These are phyloP conservation scores for Ascochyta pisi DNA, from an alignment of 2,329 filamentous ascomycete species.

Conservation along the genomic window DNA sequence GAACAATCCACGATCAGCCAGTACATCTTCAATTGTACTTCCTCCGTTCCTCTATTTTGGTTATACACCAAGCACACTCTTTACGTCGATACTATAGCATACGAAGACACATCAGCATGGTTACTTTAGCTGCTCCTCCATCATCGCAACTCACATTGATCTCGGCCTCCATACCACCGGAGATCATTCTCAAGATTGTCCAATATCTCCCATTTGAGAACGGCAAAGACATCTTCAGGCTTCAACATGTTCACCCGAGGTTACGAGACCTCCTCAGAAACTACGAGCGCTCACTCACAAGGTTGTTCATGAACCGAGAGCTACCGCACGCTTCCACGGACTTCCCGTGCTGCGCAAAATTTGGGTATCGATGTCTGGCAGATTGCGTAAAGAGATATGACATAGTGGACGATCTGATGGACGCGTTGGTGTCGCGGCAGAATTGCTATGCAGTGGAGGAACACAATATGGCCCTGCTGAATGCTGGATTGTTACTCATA, in stretches of 20 bases:
- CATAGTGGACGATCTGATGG: constrained; percentile 42
- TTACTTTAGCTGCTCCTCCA: constrained; percentile 1
- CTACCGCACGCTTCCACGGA: constrained; percentile 39
- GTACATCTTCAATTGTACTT: neutral
- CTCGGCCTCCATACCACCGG: constrained; percentile 32
- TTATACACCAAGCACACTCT: constrained; percentile 2
- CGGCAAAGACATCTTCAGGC: constrained; percentile 26
- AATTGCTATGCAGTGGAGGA: constrained; percentile 35
- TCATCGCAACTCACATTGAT: constrained; percentile 17
- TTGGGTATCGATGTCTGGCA: constrained; percentile 34
- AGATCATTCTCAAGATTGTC: constrained; percentile 37
- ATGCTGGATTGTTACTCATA: constrained; percentile 38
- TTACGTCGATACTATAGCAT: neutral
- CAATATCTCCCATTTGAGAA: constrained; percentile 35
- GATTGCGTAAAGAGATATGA: constrained; percentile 41
- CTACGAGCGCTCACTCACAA: constrained; percentile 38
- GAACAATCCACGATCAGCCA: neutral
- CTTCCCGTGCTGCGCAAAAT: constrained; percentile 26
- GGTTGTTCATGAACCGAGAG: constrained; percentile 31
- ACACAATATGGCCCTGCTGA: constrained; percentile 36
- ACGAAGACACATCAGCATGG: constrained; percentile 17
- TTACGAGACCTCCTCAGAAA: constrained; percentile 26
- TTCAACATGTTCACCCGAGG: constrained; percentile 28
- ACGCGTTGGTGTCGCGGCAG: constrained; percentile 30
- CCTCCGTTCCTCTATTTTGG: neutral